Evolutionary conservation across 2,329 filamentous ascomycete genomes (phyloP).

Genomic region (Pezicula carpinea): DNA sequence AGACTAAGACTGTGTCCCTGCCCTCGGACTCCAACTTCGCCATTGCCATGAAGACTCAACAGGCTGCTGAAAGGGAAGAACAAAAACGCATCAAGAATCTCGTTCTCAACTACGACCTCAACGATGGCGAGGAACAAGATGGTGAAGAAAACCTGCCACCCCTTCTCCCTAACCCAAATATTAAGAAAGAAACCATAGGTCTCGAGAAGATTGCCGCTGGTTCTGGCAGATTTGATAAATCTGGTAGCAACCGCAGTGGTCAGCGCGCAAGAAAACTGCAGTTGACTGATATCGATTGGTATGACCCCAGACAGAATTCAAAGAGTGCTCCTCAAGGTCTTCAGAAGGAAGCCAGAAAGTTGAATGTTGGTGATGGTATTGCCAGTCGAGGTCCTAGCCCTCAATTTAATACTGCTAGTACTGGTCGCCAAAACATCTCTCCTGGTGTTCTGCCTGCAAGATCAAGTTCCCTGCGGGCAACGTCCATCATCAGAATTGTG

Average conservation of each 20-base stretch:
- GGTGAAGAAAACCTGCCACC: constrained; percentile 53
- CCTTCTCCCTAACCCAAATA: constrained; percentile 43
- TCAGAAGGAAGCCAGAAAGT: constrained; percentile 1
- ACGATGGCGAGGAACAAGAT: constrained; percentile 75
- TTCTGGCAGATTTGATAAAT: constrained; percentile 30
- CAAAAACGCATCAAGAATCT: constrained; percentile 98
- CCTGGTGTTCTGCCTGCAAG: no score
- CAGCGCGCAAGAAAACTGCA: constrained; percentile 88
- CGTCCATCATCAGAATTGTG: no score
- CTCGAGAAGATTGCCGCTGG: constrained; percentile 45
- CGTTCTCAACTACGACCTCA: constrained; percentile 92
- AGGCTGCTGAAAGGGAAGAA: constrained; percentile 91
- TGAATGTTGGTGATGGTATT: no score
- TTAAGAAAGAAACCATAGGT: constrained; percentile 50
- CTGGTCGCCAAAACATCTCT: no score
- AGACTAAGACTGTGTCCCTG: constrained; percentile 89
- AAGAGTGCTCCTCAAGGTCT: constrained; percentile 8
- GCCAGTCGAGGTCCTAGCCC: no score
- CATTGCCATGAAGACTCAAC: constrained; percentile 91
- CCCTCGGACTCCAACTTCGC: constrained; percentile 91
- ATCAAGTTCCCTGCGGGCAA: no score
- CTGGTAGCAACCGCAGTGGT: constrained; percentile 46
- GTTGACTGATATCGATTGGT: constrained; percentile 97
- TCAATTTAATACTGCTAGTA: no score
- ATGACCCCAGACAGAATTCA: constrained; percentile 36